These are phyloP conservation scores for Lodderomyces parapsilosis DNA, from an alignment of 1,139 yeast species.

Conservation along the genomic window DNA sequence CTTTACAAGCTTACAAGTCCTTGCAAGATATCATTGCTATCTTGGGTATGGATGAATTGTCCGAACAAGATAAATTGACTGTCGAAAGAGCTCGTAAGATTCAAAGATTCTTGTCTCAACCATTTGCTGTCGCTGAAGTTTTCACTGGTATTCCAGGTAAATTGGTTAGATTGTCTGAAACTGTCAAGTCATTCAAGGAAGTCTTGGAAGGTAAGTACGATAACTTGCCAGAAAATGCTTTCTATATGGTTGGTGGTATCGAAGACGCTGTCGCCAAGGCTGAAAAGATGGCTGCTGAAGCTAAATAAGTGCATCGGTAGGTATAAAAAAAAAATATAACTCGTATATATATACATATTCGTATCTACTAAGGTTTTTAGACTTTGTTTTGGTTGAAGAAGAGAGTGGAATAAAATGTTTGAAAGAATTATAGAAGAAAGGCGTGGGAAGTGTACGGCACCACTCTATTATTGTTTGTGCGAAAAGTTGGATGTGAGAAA, in stretches of 20 bases:
- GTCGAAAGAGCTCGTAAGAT: constrained; percentile 99
- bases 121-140: constrained; percentile 99
- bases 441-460: not conserved
- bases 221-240: constrained; percentile 97
- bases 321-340: not conserved
- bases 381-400: constrained; percentile 2
- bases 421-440: constrained; percentile 1
- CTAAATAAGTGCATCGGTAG: constrained; percentile 37
- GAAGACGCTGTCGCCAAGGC: constrained; percentile 98
- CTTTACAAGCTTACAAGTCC: constrained; percentile 99
- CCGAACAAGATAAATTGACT: constrained; percentile 96
- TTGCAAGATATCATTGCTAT: constrained; percentile 99
- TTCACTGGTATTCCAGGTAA: constrained; percentile 99
- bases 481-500: no score
- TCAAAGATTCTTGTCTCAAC: constrained; percentile 99
- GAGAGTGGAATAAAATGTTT: not conserved
- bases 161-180: constrained; percentile 94
- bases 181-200: constrained; percentile 91
- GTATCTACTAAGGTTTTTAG: constrained; percentile 3
- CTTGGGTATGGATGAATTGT: constrained; percentile 99
- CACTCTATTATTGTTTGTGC: no score
- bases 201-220: constrained; percentile 98
- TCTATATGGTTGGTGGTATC: constrained; percentile 99
- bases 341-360: constrained; percentile 3
- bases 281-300: constrained; percentile 95